These are phyloP conservation scores for Rhizopus arrhizus DNA, from an alignment of 371 early-diverging fungal species.

Conservation along the genomic window DNA sequence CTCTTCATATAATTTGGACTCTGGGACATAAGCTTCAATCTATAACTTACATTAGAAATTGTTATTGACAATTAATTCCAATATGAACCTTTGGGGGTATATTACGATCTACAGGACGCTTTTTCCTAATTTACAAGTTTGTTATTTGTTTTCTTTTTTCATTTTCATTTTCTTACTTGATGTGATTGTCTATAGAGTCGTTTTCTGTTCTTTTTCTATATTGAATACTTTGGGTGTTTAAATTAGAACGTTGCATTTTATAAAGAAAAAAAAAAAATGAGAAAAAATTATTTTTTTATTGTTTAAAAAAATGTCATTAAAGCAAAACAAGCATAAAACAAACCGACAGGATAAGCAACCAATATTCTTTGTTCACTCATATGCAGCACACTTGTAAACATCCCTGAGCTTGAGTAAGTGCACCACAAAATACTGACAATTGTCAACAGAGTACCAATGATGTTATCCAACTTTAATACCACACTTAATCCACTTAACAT, in stretches of 20 bases:
- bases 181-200: conserved; percentile 41
- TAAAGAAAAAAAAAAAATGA: conserved; percentile 7
- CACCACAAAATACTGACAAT: conserved; percentile 88
- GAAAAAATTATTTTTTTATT: conserved; percentile 5
- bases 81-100: conserved; percentile 55
- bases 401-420: conserved; percentile 90
- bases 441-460: conserved; percentile 62
- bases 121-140: conserved; percentile 41
- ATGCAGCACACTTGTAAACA: conserved; percentile 93
- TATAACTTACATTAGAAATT: conserved; percentile 22
- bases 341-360: conserved; percentile 93
- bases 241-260: conserved; percentile 12
- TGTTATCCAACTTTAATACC: conserved; percentile 51
- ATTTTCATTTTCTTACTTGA: conserved; percentile 31
- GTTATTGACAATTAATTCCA: neutral
- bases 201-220: conserved; percentile 40
- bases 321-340: conserved; percentile 95
- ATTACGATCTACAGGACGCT: conserved; percentile 62
- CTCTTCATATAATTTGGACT: conserved; percentile 84
- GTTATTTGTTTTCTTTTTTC: neutral
- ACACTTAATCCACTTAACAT: conserved; percentile 72
- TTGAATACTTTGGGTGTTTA: conserved; percentile 21
- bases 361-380: conserved; percentile 92
- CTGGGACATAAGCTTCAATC: conserved; percentile 89
- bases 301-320: conserved; percentile 88